Conservation (phyloP, 495 filamentous ascomycete species). For the Hypoxylon fuscum region DNA sequence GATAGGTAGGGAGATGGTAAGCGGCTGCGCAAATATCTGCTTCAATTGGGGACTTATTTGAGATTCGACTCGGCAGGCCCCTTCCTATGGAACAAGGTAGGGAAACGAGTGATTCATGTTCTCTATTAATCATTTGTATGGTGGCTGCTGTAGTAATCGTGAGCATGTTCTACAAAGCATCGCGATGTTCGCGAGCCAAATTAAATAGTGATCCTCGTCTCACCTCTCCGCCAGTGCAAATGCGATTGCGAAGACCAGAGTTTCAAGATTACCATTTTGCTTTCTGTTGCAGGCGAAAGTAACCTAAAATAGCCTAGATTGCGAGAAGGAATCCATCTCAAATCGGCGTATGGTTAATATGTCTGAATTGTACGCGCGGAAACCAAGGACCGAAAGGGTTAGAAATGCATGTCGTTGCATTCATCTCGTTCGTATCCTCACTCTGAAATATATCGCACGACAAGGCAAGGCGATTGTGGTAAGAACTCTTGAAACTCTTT, state of each 20-base stretch:
- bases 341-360: no score
- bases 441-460: neutral
- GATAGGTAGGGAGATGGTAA: no score
- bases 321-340: neutral
- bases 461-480: neutral
- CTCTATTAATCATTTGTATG: neutral
- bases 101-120: neutral
- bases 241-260: conserved; percentile 4
- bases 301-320: neutral
- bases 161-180: neutral
- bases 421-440: neutral
- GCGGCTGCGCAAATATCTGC: no score
- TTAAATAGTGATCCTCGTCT: neutral
- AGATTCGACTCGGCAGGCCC: no score
- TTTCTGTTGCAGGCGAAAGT: conserved; percentile 4
- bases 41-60: no score
- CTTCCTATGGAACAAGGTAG: neutral
- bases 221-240: conserved; percentile 18
- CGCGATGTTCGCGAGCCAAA: neutral
- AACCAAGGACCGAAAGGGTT: no score
- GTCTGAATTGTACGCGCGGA: no score
- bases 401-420: neutral
- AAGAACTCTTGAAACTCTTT: neutral
- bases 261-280: neutral
- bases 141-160: neutral